phyloP scores from a whole-genome alignment of 2,329 filamentous ascomycete genomes.

The Hirsutella rhossiliensis region DNA sequence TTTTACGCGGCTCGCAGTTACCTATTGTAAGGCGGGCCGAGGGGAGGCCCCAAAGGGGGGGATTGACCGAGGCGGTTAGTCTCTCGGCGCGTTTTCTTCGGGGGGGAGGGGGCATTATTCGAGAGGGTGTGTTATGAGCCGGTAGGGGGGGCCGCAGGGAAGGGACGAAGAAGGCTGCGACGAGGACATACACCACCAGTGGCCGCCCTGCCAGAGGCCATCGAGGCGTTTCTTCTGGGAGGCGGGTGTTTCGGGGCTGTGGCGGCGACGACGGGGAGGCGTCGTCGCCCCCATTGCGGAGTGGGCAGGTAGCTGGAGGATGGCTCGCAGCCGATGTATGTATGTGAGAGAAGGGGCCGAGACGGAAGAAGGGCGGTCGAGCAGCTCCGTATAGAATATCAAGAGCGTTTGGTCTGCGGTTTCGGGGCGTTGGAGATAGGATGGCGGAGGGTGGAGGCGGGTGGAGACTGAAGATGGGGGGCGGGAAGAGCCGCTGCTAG shows the following conservation, averaged over 20 bases:
- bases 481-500: too few relatives aligned
- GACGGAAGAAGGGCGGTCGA: too few relatives aligned
- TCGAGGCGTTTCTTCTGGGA: conserved; percentile 19
- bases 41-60: neutral
- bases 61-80: neutral
- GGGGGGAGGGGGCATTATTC: neutral
- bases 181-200: conserved; percentile 23
- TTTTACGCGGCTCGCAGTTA: conserved; percentile 28
- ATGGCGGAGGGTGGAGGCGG: too few relatives aligned
- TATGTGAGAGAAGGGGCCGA: neutral
- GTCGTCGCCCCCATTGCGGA: too few relatives aligned
- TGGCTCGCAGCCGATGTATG: neutral
- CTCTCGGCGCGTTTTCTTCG: too few relatives aligned
- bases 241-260: conserved; percentile 3
- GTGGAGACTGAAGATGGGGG: too few relatives aligned
- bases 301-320: too few relatives aligned
- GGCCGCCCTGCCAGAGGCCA: conserved; percentile 18
- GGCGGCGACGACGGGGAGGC: neutral
- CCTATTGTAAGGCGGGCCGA: conserved; percentile 13
- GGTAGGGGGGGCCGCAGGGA: neutral
- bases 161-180: neutral
- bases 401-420: too few relatives aligned
- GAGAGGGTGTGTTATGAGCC: neutral
- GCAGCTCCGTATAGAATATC: too few relatives aligned
- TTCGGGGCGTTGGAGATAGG: too few relatives aligned